phyloP scores from a whole-genome alignment of 345 rosid species.

The Geranium brycei region DNA sequence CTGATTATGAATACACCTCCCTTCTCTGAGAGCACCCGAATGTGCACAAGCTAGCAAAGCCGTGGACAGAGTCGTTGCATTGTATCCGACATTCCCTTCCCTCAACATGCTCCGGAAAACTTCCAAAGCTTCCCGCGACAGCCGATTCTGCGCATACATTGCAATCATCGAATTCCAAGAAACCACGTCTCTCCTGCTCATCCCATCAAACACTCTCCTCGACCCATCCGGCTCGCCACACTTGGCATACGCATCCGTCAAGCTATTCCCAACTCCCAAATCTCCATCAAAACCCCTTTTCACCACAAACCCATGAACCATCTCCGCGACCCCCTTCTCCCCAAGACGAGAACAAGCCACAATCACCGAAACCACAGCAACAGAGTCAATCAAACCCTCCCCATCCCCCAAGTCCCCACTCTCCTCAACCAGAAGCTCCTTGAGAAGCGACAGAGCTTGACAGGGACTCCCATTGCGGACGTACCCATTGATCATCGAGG shows the following conservation, averaged over 20 bases:
- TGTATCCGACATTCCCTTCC: constrained; percentile 30
- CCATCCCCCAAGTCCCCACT: constrained; percentile 12
- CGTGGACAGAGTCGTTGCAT: constrained; percentile 60
- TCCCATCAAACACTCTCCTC: constrained; percentile 53
- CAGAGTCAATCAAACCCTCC: constrained; percentile 36
- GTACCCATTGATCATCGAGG: constrained; percentile 71
- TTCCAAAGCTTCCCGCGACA: constrained; percentile 48
- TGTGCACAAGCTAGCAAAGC: constrained; percentile 60
- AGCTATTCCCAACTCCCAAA: constrained; percentile 48
- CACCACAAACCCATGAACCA: constrained; percentile 43
- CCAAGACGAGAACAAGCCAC: constrained; percentile 62
- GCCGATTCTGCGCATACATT: constrained; percentile 60
- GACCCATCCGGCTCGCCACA: constrained; percentile 37
- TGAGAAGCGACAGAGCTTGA: constrained; percentile 53
- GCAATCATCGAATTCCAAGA: constrained; percentile 77
- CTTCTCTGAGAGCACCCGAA: constrained; percentile 47
- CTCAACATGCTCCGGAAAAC: constrained; percentile 34
- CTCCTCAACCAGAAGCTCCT: constrained; percentile 46
- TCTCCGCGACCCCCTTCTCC: constrained; percentile 36
- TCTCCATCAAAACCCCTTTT: constrained; percentile 50
- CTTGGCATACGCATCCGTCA: constrained; percentile 77
- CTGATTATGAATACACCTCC: constrained; percentile 72
- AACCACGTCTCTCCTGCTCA: constrained; percentile 46
- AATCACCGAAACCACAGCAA: constrained; percentile 56
- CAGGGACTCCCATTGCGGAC: constrained; percentile 40